Base-by-base conservation (phyloP, 306 rosid species). In the Neltuma alba region DNA sequence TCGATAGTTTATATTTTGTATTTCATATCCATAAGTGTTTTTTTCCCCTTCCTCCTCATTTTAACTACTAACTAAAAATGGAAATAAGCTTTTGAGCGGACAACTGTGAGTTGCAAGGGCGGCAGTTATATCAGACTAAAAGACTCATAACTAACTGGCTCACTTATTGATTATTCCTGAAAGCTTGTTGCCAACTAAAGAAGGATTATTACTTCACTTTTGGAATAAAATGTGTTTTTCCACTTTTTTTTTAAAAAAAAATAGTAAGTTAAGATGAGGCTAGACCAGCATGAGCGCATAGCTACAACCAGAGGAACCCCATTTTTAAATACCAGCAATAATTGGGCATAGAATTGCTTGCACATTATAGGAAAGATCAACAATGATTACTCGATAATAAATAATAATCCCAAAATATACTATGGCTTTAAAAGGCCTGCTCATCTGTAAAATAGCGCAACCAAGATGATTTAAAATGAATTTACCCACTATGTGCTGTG, bases 401-500 rank as follows among this genome's bases (percentile, higher is more conserved):
- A 67, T 31, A 54, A 52, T 16, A 71, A 72, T 45, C 33, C 34
- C 11, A 23, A 69, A 5, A 27, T 54, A 9, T 54, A n/a, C 28
- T 54, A 62, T 38, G 61, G 23, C 47, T 69, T 25, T 2, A 41
- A 67, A 67, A 23, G 23, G 16, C 74, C 5, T 25, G 40, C 41
- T 60, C 28, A 47, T 76, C 14, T 31, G 50, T 50, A 66, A 84
- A 66, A 45, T 37, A 60, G 61, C 6, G 27, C 48, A 18, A 41
- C n/a, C 38, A 73, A 18, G 4, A 67, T 20, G 37, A 62, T 37
- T 28, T n/a, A 48, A 42, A 69, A 79, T 12, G 71, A 41, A 75
- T 71, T 70, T 63, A 68, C 80, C 63, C 42, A 28, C 38, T 16
- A 62, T 69, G 50, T 72, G 74, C 54, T 72, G 63, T 16, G 37